Percentiles rank a stretch among this genome's conserved stretches.
These are phyloP conservation scores for Kingdonia uniflora DNA, from an alignment of 164 flowering plant genomes.

Conservation along the genomic window DNA sequence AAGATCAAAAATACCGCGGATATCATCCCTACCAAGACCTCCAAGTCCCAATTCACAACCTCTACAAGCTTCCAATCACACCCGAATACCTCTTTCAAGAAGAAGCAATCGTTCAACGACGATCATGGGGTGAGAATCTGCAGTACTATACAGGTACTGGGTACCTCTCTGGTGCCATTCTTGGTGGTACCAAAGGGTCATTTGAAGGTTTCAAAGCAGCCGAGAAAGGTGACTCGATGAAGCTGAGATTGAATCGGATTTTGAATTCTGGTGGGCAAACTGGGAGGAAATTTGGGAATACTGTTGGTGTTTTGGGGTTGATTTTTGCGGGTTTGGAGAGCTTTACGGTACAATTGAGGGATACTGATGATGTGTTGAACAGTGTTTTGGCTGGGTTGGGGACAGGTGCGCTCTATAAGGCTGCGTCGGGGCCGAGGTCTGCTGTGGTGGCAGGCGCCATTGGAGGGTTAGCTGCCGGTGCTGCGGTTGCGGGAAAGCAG, in stretches of 20 bases:
- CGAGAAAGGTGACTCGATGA: slow-evolving; percentile 34
- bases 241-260: slow-evolving; percentile 38
- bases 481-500: slow-evolving; percentile 53
- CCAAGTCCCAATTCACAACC: no score
- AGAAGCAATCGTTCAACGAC: no score
- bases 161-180: no score
- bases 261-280: no score
- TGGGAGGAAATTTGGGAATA: slow-evolving; percentile 48
- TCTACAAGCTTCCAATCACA: no score
- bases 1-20: no score
- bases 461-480: slow-evolving; percentile 54
- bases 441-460: slow-evolving; percentile 73
- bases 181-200: no score
- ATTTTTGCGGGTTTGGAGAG: slow-evolving; percentile 58
- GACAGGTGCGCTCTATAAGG: slow-evolving; percentile 61
- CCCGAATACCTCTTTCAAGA: no score
- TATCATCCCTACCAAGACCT: no score
- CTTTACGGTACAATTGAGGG: slow-evolving; percentile 31
- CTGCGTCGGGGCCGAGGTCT: slow-evolving; percentile 55
- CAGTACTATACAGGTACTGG: no score
- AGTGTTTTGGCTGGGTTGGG: slow-evolving; percentile 64
- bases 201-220: no score
- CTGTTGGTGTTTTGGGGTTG: slow-evolving; percentile 38
- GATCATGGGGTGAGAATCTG: no score
- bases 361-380: slow-evolving; percentile 43